A percentile compares a stretch with the other conserved stretches of the same genome.
These are phyloP conservation scores for Bipolaris zeicola DNA, from an alignment of 2,329 filamentous ascomycete genomes.

Conservation along the genomic window DNA sequence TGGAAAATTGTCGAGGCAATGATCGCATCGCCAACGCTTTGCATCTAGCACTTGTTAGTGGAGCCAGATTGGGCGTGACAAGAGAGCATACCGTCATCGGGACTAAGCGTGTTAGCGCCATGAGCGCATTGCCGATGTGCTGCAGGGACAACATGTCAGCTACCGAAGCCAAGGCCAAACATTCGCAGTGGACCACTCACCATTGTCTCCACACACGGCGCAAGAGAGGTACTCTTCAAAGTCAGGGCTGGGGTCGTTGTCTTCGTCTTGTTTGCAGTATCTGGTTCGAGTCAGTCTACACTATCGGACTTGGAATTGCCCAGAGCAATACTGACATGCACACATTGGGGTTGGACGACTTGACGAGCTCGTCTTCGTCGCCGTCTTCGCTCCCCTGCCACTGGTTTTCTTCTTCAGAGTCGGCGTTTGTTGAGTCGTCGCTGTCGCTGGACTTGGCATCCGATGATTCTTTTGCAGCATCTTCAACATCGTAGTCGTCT, in stretches of 20 bases:
- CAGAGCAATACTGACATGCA: constrained; percentile 64
- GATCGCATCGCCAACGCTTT: constrained; percentile 66
- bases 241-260: constrained; percentile 79
- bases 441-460: constrained; percentile 48
- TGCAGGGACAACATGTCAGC: constrained; percentile 59
- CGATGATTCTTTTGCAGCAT: constrained; percentile 46
- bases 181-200: constrained; percentile 60
- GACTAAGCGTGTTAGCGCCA: constrained; percentile 66
- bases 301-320: neutral
- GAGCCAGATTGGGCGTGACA: constrained; percentile 15
- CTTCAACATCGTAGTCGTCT: constrained; percentile 47
- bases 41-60: constrained; percentile 53
- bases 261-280: constrained; percentile 83
- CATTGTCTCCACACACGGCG: constrained; percentile 77
- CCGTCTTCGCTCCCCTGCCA: constrained; percentile 61
- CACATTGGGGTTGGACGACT: constrained; percentile 57
- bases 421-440: constrained; percentile 47
- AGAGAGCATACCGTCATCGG: constrained; percentile 65
- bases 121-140: constrained; percentile 91
- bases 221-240: constrained; percentile 82
- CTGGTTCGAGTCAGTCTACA: constrained; percentile 52
- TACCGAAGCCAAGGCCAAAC: constrained; percentile 43
- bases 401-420: constrained; percentile 64
- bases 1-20: constrained; percentile 58
- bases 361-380: constrained; percentile 62